phyloP scores from a whole-genome alignment of 345 rosid genomes.

The Gossypium longicalyx region DNA sequence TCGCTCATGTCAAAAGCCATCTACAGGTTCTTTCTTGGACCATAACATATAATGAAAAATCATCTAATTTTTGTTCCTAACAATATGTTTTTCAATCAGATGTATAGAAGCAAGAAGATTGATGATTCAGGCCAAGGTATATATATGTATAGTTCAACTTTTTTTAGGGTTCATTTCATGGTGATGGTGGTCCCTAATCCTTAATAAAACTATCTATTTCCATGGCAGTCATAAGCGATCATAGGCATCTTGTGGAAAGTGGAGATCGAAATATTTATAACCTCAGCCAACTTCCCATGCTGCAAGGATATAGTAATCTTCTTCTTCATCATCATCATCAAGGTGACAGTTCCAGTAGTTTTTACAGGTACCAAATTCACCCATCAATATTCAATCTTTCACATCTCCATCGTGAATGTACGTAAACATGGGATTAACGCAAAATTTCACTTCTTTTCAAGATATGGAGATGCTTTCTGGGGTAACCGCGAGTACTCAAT shows the following conservation, averaged over 20 bases:
- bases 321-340: slow-evolving; percentile 7
- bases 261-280: slow-evolving; percentile 68
- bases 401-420: not conserved
- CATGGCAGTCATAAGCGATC: slow-evolving; percentile 48
- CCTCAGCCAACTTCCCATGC: slow-evolving; percentile 76
- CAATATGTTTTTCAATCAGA: slow-evolving; percentile 32
- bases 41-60: not conserved
- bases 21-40: slow-evolving; percentile 47
- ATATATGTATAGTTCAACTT: not conserved
- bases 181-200: slow-evolving; percentile 6
- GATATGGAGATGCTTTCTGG: slow-evolving; percentile 55
- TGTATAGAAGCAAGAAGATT: slow-evolving; percentile 80
- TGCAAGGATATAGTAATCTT: slow-evolving; percentile 36
- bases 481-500: slow-evolving; percentile 36
- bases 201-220: not conserved
- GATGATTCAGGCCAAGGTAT: slow-evolving; percentile 64
- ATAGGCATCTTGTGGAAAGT: slow-evolving; percentile 53
- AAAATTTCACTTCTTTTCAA: slow-evolving; percentile 20
- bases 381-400: not conserved
- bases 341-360: slow-evolving; percentile 31
- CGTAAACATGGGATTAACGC: not conserved
- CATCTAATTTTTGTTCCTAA: not conserved
- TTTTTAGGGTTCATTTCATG: slow-evolving; percentile 21
- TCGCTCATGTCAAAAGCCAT: slow-evolving; percentile 92
- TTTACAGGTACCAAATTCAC: slow-evolving; percentile 41